phyloP scores from a whole-genome alignment of 129 eudicot genomes.

The Glebionis coronaria region DNA sequence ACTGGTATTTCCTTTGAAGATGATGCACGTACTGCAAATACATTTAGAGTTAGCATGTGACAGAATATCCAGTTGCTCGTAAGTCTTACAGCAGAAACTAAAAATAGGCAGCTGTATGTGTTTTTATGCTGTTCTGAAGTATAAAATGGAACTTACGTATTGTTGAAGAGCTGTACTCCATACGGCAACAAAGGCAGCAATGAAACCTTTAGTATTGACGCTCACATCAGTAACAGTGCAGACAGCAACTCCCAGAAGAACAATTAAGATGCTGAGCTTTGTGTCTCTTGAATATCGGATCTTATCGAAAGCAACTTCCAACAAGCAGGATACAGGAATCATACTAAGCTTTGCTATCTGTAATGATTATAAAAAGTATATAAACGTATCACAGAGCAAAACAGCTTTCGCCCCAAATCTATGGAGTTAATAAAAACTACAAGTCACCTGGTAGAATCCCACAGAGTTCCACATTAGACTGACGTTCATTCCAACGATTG shows the following conservation, averaged over 20 bases:
- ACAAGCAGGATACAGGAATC: constrained; percentile 80
- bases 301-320: constrained; percentile 67
- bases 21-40: constrained; percentile 62
- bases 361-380: constrained; percentile 6
- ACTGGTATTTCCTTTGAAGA: constrained; percentile 73
- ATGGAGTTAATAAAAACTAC: neutral
- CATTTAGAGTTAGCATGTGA: neutral
- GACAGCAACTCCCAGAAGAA: constrained; percentile 72
- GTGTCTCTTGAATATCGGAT: constrained; percentile 73
- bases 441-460: constrained; percentile 69
- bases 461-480: constrained; percentile 91
- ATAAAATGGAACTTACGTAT: constrained; percentile 47
- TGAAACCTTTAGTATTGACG: constrained; percentile 72
- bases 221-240: constrained; percentile 86
- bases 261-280: constrained; percentile 62
- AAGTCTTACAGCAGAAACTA: too few species aligned
- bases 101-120: neutral
- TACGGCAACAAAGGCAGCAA: constrained; percentile 77
- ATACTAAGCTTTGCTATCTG: constrained; percentile 88
- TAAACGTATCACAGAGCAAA: constrained; percentile 12
- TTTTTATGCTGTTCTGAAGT: neutral
- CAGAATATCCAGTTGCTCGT: too few species aligned
- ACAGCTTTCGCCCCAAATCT: neutral
- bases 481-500: constrained; percentile 80
- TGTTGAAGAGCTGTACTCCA: constrained; percentile 87